Evolutionary conservation across 2,329 filamentous ascomycete genomes (phyloP), one percentile per base, ranked within the genome.

Genomic region (Aspergillus ruber): DNA sequence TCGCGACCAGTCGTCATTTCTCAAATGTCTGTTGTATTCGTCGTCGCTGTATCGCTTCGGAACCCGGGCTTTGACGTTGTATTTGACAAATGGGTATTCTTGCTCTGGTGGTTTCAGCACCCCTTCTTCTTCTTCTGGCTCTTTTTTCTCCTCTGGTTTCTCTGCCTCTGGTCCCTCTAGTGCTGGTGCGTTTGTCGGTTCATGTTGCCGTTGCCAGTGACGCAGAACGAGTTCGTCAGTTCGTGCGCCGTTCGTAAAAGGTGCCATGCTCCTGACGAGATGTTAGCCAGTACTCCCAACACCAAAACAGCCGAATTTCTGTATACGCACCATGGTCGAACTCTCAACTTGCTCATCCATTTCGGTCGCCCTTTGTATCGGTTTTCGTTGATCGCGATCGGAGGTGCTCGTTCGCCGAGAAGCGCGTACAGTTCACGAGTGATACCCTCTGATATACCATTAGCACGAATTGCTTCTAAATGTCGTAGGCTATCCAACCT

Each of bases 21-120:
- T 79, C 44, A 98, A 70, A 52, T 86, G 81, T 48, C 82, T 77
- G 50, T 84, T 80, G 69, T 98, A 98, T 65, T 95, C 85, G 53
- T 90, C 88, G 53, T 94, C 86, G 51, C 81, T 89, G 68, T 97
- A 97, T 53, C 62, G 60, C 50, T 83, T 78, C 0, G 90, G 88
- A 32, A 90, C 77, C 3, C 85, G 79, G 12, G 91, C 81, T 54
- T 85, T 79, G 46, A 95, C 83, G 63, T 96, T 94, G 76, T 86
- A 97, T 64, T 91, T 95, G 42, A 88, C 82, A 68, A 93, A 97
- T 2, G 75, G 63, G 51, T 78, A 79, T 52, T 74, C 73, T 40
- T 73, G 67, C 52, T 77, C 73, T 43, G 54, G 50, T 9, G 60
- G 52, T 33, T 66, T 63, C 1, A 60, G 52, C 3, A 60, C 60